Conservation (phyloP, 768 basidiomycete genomes). For the Boletus speciosus region DNA sequence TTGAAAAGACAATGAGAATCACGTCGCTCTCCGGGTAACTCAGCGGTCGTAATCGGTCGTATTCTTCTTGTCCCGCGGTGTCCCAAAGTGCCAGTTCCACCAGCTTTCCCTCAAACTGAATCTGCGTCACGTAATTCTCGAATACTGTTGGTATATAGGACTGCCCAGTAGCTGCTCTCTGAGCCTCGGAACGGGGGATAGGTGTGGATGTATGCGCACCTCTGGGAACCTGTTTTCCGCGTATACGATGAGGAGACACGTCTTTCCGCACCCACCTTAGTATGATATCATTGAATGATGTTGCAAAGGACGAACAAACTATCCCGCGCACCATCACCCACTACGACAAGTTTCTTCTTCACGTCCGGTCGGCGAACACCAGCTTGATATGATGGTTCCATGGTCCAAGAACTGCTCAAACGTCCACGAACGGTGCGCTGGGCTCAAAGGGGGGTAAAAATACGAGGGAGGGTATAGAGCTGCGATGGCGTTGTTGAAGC, state of each 20-base stretch:
- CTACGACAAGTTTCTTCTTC: slow-evolving; percentile 86
- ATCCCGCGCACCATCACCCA: slow-evolving; percentile 70
- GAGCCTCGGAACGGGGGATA: slow-evolving; percentile 12
- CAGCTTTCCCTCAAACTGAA: slow-evolving; percentile 80
- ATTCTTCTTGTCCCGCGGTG: slow-evolving; percentile 96
- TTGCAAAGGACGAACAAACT: slow-evolving; percentile 25
- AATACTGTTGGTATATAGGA: slow-evolving; percentile 92
- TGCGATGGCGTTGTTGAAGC: neutral
- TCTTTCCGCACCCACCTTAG: slow-evolving; percentile 85
- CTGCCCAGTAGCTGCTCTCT: slow-evolving; percentile 38
- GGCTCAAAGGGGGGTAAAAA: neutral
- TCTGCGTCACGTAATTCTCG: slow-evolving; percentile 89
- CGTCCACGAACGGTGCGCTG: neutral
- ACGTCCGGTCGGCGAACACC: slow-evolving; percentile 62
- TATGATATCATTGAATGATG: slow-evolving; percentile 25
- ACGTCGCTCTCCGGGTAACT: slow-evolving; percentile 89
- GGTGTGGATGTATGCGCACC: slow-evolving; percentile 44
- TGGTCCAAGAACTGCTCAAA: slow-evolving; percentile 5
- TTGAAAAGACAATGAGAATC: slow-evolving; percentile 90
- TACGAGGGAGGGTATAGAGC: neutral
- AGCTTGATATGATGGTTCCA: slow-evolving; percentile 28
- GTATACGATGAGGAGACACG: slow-evolving; percentile 93
- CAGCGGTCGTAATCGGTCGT: slow-evolving; percentile 81
- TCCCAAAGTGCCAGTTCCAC: slow-evolving; percentile 98
- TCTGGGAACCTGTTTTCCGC: slow-evolving; percentile 96